Evolutionary conservation across 192 early-diverging fungal genomes (phyloP).

Genomic region (Coemansia sp.): DNA sequence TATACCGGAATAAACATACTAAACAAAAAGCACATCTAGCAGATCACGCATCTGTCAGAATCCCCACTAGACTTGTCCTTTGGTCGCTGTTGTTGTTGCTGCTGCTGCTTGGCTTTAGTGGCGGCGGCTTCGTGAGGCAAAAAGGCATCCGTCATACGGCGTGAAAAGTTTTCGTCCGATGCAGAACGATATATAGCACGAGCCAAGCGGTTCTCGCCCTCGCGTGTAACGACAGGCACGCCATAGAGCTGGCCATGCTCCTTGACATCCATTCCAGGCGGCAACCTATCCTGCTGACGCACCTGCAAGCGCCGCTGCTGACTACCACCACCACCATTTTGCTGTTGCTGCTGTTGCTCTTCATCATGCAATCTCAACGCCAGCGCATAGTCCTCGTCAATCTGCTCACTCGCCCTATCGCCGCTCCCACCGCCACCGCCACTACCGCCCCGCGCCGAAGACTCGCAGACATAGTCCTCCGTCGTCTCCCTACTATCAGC

Average conservation of each 20-base stretch:
- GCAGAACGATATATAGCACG: slow-evolving; percentile 11
- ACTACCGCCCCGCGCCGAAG: too few relatives aligned
- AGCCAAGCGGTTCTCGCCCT: slow-evolving; percentile 9
- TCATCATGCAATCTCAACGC: slow-evolving; percentile 52
- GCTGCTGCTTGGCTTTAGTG: slow-evolving; percentile 5
- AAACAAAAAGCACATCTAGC: slow-evolving; percentile 3
- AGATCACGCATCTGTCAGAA: slow-evolving; percentile 18
- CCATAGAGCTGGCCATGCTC: slow-evolving; percentile 24
- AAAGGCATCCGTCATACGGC: slow-evolving; percentile 27
- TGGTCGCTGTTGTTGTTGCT: not conserved
- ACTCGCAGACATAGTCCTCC: slow-evolving; percentile 27
- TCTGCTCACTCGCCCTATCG: slow-evolving; percentile 17
- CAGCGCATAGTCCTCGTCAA: slow-evolving; percentile 56
- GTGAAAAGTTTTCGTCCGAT: slow-evolving; percentile 36
- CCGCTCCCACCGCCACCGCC: too few relatives aligned
- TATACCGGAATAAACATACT: too few relatives aligned
- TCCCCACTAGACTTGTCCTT: not conserved
- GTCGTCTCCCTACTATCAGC: not conserved
- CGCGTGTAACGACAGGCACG: slow-evolving; percentile 31
- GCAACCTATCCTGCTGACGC: slow-evolving; percentile 35
- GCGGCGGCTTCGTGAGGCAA: slow-evolving; percentile 25
- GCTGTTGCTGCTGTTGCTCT: too few relatives aligned
- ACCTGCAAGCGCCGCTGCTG: slow-evolving; percentile 21
- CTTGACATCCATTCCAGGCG: slow-evolving; percentile 29
- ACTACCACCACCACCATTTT: too few relatives aligned